Evolutionary conservation across 148 eudicot species (phyloP), one percentile per base, ranked within the genome.

Genomic region (Diospyros kaki): DNA sequence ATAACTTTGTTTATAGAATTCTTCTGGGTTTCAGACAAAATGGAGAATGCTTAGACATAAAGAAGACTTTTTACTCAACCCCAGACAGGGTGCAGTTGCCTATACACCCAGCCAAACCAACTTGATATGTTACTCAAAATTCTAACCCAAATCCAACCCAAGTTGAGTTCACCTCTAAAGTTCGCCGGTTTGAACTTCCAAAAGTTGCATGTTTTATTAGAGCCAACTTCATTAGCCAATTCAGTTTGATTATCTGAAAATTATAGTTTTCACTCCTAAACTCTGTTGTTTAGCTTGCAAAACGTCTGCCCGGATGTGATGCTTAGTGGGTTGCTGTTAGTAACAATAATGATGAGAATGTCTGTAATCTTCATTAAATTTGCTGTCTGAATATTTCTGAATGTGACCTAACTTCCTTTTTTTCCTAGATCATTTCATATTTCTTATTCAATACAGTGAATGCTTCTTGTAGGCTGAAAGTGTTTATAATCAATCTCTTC

Each of bases 381-480:
- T 38, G 44, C 13, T 3, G 11, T 68, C 41, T 68, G n/a, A 14
- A 51, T 12, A 28, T 68, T 14, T 46, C 40, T 6, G 54, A 12
- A 66, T 17, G 17, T 46, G 3, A n/a, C 28, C 28, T 28, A 28
- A 28, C 28, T 28, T 28, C 28, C 28, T 28, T 28, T 28, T 28
- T 28, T 10, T 10, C 60, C 8, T 6, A 56, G 13, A 13, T 13
- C 4, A 60, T 60, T 60, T 10, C 17, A 8, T 13, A 54, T 6
- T 55, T 69, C 38, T 53, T 12, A 41, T 54, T 15, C 45, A 51
- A 51, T 64, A 28, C 1, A 65, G 41, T 2, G 60, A 39, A 52
- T 60, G 48, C 14, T 77, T 71, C 54, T 46, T 82, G 82, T 77
- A 88, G 91, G 89, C 91, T 69, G 91, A 88, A 54, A 60, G 56